phyloP scores from a whole-genome alignment of 768 basidiomycete species.

The Hygrocybe punicea region DNA sequence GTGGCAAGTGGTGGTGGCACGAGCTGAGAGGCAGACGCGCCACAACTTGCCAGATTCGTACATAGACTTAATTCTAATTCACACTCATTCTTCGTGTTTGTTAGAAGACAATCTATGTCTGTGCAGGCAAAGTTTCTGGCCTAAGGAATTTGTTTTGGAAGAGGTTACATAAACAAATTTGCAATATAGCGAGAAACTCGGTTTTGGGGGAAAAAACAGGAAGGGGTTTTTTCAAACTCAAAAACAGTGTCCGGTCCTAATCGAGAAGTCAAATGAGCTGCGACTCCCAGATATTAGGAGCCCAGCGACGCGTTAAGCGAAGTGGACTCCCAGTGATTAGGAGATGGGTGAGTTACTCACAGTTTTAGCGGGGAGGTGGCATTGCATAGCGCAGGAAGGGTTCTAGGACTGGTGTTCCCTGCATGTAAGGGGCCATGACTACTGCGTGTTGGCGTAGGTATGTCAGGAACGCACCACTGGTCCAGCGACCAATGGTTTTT shows the following conservation, averaged over 20 bases:
- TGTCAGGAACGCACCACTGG: conserved; percentile 28
- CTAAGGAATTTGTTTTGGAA: too few species aligned
- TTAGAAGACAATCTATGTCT: too few species aligned
- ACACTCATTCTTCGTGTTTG: too few species aligned
- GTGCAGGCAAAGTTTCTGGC: too few species aligned
- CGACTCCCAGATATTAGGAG: not conserved
- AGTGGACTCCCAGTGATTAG: not conserved
- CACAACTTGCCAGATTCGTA: too few species aligned
- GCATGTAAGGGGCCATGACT: conserved; percentile 31
- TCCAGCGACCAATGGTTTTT: conserved; percentile 37
- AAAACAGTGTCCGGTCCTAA: not conserved
- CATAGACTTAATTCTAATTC: too few species aligned
- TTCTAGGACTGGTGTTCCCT: conserved; percentile 14
- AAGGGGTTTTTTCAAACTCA: not conserved
- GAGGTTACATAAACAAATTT: too few species aligned
- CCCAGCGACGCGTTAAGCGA: not conserved
- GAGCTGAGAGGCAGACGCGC: too few species aligned
- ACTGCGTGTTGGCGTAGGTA: conserved; percentile 28
- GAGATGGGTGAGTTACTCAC: not conserved
- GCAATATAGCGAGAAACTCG: too few species aligned
- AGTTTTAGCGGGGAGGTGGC: conserved; percentile 4
- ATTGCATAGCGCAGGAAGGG: conserved; percentile 13
- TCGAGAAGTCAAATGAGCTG: not conserved
- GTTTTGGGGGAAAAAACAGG: not conserved
- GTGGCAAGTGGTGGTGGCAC: too few species aligned